Evolutionary conservation across 257 asterid species (phyloP).

Genomic region (Mentha longifolia): DNA sequence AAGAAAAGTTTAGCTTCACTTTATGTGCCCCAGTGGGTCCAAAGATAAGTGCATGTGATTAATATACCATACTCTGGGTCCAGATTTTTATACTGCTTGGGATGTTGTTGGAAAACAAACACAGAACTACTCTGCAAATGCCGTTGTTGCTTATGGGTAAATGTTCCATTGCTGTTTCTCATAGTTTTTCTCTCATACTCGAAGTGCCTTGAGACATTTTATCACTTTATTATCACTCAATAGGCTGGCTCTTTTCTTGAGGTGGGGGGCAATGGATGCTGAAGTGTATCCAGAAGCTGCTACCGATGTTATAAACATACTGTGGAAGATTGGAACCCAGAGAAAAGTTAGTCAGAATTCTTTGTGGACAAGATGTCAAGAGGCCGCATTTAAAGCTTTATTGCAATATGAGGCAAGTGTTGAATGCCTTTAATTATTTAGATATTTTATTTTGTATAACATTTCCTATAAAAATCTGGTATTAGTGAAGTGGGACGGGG

Average conservation of each 20-base stretch:
- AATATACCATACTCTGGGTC: conserved; percentile 34
- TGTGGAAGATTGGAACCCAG: conserved; percentile 85
- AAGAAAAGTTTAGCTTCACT: conserved; percentile 19
- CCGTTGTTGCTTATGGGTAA: conserved; percentile 82
- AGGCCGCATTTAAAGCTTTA: conserved; percentile 74
- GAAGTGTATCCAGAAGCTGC: conserved; percentile 88
- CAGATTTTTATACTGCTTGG: conserved; percentile 99
- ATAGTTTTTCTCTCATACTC: conserved; percentile 7
- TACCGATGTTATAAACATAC: conserved; percentile 59
- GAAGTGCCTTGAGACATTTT: conserved; percentile 23
- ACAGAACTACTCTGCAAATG: conserved; percentile 56
- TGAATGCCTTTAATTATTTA: conserved; percentile 21
- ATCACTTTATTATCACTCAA: conserved; percentile 21
- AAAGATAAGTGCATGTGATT: conserved; percentile 27
- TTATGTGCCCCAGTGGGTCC: conserved; percentile 21
- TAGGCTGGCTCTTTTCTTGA: conserved; percentile 80
- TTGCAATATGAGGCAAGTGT: conserved; percentile 69
- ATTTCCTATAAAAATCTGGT: conserved; percentile 13
- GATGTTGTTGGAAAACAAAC: conserved; percentile 75
- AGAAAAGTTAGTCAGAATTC: conserved; percentile 48
- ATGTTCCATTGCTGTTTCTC: conserved; percentile 19
- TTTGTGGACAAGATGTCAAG: conserved; percentile 73
- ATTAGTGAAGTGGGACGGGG: conserved; percentile 21
- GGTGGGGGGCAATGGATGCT: conserved; percentile 97
- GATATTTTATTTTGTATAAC: not conserved